Percentiles rank a stretch among this genome's conserved stretches.
phyloP scores from a whole-genome alignment of 352 stramenopile genomes.

The Phytophthora parvispora region DNA sequence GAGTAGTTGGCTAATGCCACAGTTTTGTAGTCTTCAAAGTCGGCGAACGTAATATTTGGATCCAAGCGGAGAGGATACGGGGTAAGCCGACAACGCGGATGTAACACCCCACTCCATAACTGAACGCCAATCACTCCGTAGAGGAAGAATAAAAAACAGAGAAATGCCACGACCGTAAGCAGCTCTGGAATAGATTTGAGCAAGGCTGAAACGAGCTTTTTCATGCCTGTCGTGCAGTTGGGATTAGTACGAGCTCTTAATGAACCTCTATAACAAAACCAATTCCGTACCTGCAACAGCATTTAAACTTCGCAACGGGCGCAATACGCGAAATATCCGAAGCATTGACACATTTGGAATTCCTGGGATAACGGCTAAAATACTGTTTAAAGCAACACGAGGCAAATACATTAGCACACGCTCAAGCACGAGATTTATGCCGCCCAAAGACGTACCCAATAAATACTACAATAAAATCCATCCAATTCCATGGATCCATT shows the following conservation, averaged over 20 bases:
- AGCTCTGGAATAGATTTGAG: slow-evolving; percentile 84
- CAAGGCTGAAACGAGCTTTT: slow-evolving; percentile 80
- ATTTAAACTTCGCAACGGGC: slow-evolving; percentile 67
- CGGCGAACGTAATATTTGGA: slow-evolving; percentile 33
- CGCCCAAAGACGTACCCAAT: slow-evolving; percentile 75
- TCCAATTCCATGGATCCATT: slow-evolving; percentile 90
- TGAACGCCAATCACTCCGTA: slow-evolving; percentile 90
- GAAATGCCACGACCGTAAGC: slow-evolving; percentile 80
- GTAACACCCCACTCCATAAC: slow-evolving; percentile 78
- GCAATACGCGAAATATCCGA: slow-evolving; percentile 70
- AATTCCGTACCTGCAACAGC: slow-evolving; percentile 57
- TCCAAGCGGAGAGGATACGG: slow-evolving; percentile 70
- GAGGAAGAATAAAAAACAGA: slow-evolving; percentile 88
- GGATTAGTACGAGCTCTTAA: no score
- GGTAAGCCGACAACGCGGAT: slow-evolving; percentile 76
- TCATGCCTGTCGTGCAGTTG: slow-evolving; percentile 65
- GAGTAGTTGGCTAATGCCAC: slow-evolving; percentile 47
- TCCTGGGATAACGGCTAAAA: slow-evolving; percentile 69
- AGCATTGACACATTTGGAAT: slow-evolving; percentile 75
- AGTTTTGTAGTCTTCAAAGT: slow-evolving; percentile 43
- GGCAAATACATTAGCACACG: not conserved
- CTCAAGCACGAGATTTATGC: not conserved
- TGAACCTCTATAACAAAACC: no score
- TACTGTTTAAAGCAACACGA: slow-evolving; percentile 31
- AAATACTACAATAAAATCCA: slow-evolving; percentile 93